Base-by-base conservation (phyloP, 306 rosid species). In the Urtica urens region DNA sequence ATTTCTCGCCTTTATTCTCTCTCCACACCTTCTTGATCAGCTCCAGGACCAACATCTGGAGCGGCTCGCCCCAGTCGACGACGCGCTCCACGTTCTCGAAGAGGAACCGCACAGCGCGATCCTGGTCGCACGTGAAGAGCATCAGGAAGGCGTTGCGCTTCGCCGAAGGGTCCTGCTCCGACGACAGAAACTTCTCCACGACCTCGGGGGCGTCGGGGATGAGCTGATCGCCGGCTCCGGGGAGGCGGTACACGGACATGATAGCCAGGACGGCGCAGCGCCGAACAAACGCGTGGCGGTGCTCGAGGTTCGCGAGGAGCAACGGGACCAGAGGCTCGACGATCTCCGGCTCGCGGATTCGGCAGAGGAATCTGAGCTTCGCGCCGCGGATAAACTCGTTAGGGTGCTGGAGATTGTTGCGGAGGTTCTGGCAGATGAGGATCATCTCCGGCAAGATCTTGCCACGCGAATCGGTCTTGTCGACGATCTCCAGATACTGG, bases 331-430 rank as follows among this genome's bases (percentile, higher is more conserved):
- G 53, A 0, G 94, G 94, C 60, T 83, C 94, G 12, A 83, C 2
- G 40, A 83, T 83, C 72, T 83, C 94, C 0, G 74, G 12, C 67
- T 79, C 88, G 6, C 77, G 79, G 18, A 83, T 49, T 1, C 94
- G 82, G 57, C 94, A 79, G n/a, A 83, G 94, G 25, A 83, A 83
- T 0, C 94, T 72, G 37, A 83, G 60, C 0, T 87, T 76, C 1
- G 77, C 94, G n/a, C 94, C 94, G 8, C 94, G 82, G 10, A 83
- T 79, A 38, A 65, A 83, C 75, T 83, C 94, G 24, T 83, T 83
- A 0, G 88, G 88, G 24, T 74, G 81, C 29, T 76, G 85, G 10
- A 83, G 72, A 24, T 83, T 79, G 66, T 83, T 83, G 30, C 85
- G 69, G 21, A 83, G 74, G 26, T 83, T 83, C 49, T 83, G 94